These are phyloP conservation scores for Penicillium angulare DNA, from an alignment of 495 filamentous ascomycete genomes.

Conservation along the genomic window DNA sequence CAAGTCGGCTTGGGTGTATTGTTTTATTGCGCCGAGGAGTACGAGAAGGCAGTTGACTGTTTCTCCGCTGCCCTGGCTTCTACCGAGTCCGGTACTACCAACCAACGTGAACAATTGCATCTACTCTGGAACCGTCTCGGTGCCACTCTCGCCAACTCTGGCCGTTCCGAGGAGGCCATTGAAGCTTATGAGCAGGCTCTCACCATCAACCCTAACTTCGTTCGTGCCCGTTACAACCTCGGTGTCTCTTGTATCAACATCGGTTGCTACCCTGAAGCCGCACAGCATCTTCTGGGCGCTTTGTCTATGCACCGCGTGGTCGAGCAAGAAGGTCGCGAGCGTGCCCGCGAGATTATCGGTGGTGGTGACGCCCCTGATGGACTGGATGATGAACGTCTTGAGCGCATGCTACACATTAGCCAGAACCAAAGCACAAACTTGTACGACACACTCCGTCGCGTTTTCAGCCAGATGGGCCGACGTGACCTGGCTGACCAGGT, in stretches of 20 bases:
- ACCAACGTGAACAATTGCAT: constrained; percentile 75
- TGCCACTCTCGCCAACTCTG: constrained; percentile 92
- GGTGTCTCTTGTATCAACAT: constrained; percentile 98
- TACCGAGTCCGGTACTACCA: constrained; percentile 73
- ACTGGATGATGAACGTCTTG: constrained; percentile 67
- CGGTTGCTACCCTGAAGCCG: constrained; percentile 87
- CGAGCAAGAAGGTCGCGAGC: constrained; percentile 78
- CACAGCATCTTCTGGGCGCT: constrained; percentile 89
- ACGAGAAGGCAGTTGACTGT: constrained; percentile 98
- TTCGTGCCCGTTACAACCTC: constrained; percentile 93
- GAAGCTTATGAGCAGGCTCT: constrained; percentile 93
- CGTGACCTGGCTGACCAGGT: constrained; percentile 86
- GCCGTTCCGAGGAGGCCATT: constrained; percentile 91
- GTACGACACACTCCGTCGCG: constrained; percentile 86
- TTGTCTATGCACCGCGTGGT: constrained; percentile 96
- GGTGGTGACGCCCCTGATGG: constrained; percentile 48
- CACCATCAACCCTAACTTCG: constrained; percentile 87
- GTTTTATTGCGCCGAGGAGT: constrained; percentile 97
- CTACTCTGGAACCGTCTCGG: constrained; percentile 98
- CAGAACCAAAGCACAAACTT: constrained; percentile 97
- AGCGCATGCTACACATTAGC: constrained; percentile 68
- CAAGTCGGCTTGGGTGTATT: constrained; percentile 96
- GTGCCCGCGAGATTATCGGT: constrained; percentile 77
- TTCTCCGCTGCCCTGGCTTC: constrained; percentile 85
- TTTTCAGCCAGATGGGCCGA: constrained; percentile 91